Evolutionary conservation across 768 basidiomycete species (phyloP).

Genomic region (Leccinum imitatum): DNA sequence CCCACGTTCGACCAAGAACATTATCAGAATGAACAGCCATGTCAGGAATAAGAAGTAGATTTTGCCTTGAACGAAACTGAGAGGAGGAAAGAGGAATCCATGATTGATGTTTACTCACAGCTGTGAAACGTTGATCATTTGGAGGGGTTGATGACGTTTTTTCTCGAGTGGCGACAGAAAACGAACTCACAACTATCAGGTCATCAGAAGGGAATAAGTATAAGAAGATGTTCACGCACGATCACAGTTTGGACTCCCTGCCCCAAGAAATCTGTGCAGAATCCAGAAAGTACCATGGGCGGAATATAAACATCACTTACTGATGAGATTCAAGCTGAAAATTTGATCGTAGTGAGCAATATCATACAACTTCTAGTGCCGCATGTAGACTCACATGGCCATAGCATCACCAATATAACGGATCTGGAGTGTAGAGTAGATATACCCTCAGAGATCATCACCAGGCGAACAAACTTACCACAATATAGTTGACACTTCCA

Average conservation of each 20-base stretch:
- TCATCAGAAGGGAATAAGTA: neutral
- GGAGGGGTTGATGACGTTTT: neutral
- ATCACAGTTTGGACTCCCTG: neutral
- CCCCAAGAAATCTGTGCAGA: slow-evolving; percentile 15
- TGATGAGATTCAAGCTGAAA: slow-evolving; percentile 13
- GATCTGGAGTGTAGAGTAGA: neutral
- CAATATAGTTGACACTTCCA: slow-evolving; percentile 20
- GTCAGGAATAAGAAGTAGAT: slow-evolving; percentile 6
- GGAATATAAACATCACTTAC: neutral
- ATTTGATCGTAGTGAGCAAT: neutral
- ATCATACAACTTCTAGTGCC: neutral
- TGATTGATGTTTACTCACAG: neutral
- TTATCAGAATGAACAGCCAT: neutral
- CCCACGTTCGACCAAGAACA: slow-evolving; percentile 8
- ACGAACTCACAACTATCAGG: slow-evolving; percentile 17
- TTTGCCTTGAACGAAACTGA: slow-evolving; percentile 4
- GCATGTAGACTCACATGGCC: slow-evolving; percentile 7
- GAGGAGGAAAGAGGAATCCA: neutral
- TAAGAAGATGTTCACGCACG: slow-evolving; percentile 2
- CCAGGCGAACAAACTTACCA: neutral
- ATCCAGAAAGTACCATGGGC: neutral
- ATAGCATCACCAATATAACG: slow-evolving; percentile 14
- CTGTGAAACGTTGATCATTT: neutral
- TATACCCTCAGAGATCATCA: neutral
- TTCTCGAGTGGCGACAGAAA: neutral